Evolutionary conservation across 225 moss, liverwort and hornwort species (phyloP).

Genomic region (Anthoceros angustus): DNA sequence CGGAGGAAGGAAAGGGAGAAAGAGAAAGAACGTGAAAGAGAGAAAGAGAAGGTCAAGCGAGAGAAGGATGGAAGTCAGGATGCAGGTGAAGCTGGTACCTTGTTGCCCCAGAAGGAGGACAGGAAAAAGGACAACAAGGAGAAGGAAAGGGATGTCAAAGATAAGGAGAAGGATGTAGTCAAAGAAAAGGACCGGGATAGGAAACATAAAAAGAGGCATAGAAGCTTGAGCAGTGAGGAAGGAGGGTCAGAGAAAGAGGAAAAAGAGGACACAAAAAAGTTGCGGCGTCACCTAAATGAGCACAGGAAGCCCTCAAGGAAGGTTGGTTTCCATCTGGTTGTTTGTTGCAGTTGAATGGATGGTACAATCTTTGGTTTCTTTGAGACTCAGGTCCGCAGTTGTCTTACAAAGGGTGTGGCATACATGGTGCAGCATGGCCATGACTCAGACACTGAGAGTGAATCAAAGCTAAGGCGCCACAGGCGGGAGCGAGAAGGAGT

Average conservation of each 20-base stretch:
- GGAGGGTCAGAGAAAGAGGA: slow-evolving; percentile 72
- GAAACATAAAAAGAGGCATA: slow-evolving; percentile 90
- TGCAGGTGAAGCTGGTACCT: neutral
- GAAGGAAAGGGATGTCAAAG: slow-evolving; percentile 20
- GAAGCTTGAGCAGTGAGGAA: slow-evolving; percentile 93
- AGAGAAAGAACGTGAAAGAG: slow-evolving; percentile 16
- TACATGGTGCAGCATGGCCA: slow-evolving; percentile 61
- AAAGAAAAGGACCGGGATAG: slow-evolving; percentile 72
- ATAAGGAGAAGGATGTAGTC: slow-evolving; percentile 68
- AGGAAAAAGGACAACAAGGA: slow-evolving; percentile 18
- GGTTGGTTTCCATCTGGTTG: slow-evolving; percentile 27
- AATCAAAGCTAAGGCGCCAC: slow-evolving; percentile 81
- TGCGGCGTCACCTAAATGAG: slow-evolving; percentile 86
- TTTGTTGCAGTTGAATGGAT: neutral
- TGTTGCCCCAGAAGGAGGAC: slow-evolving; percentile 6
- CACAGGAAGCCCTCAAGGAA: slow-evolving; percentile 97
- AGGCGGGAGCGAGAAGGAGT: slow-evolving; percentile 87
- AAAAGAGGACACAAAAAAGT: slow-evolving; percentile 77
- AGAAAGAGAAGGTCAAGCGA: slow-evolving; percentile 20
- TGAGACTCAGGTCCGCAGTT: slow-evolving; percentile 2
- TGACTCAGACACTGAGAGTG: slow-evolving; percentile 85
- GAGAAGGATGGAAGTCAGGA: slow-evolving; percentile 18
- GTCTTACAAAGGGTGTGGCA: neutral
- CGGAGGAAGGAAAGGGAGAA: slow-evolving; percentile 37
- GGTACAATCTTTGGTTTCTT: slow-evolving; percentile 16